These are phyloP conservation scores for Ambrosia artemisiifolia DNA, from an alignment of 129 eudicot genomes.

Conservation along the genomic window DNA sequence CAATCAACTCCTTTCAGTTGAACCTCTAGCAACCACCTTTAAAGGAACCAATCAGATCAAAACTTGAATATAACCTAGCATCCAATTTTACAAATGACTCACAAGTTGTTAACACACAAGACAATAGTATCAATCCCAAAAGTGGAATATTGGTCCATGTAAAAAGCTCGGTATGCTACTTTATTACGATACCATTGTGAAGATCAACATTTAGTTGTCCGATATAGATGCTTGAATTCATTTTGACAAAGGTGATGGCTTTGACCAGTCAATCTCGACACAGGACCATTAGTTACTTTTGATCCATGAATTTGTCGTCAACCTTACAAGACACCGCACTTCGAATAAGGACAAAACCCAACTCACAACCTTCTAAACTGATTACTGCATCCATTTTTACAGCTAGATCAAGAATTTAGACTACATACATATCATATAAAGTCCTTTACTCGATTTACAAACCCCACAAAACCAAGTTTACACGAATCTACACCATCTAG, in stretches of 20 bases:
- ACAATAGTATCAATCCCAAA: slow-evolving; percentile 12
- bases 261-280: slow-evolving; percentile 22
- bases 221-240: neutral
- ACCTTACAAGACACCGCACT: slow-evolving; percentile 1
- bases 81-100: neutral
- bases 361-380: neutral
- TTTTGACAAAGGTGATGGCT: slow-evolving; percentile 10
- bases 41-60: neutral
- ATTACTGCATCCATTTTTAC: slow-evolving; percentile 6
- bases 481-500: neutral
- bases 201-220: slow-evolving; percentile 8
- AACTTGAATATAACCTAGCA: neutral
- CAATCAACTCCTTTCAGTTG: neutral
- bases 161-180: slow-evolving; percentile 5
- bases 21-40: neutral
- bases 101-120: slow-evolving; percentile 1
- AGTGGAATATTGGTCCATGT: slow-evolving; percentile 11
- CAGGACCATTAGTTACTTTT: neutral
- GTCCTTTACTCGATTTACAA: neutral
- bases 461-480: neutral
- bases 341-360: neutral
- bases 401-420: slow-evolving; percentile 10
- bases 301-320: slow-evolving; percentile 12
- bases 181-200: slow-evolving; percentile 3
- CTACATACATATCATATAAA: neutral